phyloP scores from a whole-genome alignment of 495 filamentous ascomycete genomes.

The Cercophora sp. region DNA sequence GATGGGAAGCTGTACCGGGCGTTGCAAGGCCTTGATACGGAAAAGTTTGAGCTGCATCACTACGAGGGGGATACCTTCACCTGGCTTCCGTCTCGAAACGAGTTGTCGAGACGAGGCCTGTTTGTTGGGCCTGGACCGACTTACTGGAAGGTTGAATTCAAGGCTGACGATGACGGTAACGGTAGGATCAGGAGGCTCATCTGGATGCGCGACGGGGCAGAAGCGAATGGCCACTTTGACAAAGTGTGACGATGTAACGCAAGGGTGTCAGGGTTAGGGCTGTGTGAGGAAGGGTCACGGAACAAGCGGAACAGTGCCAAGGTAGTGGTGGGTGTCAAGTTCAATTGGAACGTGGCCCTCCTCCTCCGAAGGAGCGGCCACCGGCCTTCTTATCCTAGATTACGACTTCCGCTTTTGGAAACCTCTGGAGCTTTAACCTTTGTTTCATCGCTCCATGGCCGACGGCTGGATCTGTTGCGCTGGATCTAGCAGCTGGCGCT shows the following conservation, averaged over 20 bases:
- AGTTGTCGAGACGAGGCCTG: not conserved
- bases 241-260: not conserved
- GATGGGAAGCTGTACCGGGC: not conserved
- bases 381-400: no score
- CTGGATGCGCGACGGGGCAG: not conserved
- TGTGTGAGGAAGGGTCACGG: no score
- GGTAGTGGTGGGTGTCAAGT: no score
- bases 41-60: conserved; percentile 1
- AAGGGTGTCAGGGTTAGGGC: not conserved
- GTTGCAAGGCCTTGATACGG: not conserved
- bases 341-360: no score
- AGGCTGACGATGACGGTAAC: not conserved
- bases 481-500: no score
- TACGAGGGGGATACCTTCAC: not conserved
- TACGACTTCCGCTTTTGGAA: no score
- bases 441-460: no score
- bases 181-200: not conserved
- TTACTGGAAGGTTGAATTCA: not conserved
- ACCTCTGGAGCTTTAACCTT: no score
- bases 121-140: not conserved
- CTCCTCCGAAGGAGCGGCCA: no score
- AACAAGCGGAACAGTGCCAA: no score
- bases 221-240: not conserved
- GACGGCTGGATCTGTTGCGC: no score
- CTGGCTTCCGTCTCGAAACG: conserved; percentile 1